Evolutionary conservation across 75 land plant genomes (phyloP), one percentile per base, ranked within the genome.

Genomic region (Pinus tabuliformis): DNA sequence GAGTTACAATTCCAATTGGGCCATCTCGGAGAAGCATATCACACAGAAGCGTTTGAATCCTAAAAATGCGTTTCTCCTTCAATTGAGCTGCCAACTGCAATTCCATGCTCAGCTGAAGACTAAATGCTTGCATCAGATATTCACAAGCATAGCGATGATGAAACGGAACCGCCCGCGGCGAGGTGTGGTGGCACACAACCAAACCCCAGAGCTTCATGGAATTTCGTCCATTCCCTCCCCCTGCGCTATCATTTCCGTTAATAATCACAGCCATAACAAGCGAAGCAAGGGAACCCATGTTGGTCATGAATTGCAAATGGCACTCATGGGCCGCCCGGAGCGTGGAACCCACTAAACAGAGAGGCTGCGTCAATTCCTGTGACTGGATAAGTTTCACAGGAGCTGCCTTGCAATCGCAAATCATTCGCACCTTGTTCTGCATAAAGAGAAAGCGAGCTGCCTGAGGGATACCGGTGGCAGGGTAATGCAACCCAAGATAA

Each of bases 301-400:
- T 97, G 28, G 89, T 94, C 98, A 97, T 97, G 88, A 95, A 97
- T 83, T 95, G 98, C 5, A 95, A 83, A 72, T 97, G 99, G 81
- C 99, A 97, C 6, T 90, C 99, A 76, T 97, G 99, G 14, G 99
- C 95, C 2, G 99, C 95, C 26, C 99, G 79, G 45, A 95, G 86
- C 0, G 99, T 97, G 30, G 99, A 97, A 36, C 99, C 99, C 24
- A 94, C 99, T 49, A 97, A 83, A 75, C 96, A 92, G 30, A 97
- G 76, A 52, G 95, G 95, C 74, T 94, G 99, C 62, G 74, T 73
- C 39, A 96, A 76, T 30, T 70, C 83, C 59, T 85, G 92, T 73
- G 92, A 90, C 79, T 95, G 98, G 66, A 89, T 79, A 3, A 94
- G 87, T 56, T 66, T 61, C 59, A 97, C 93, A 6, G 98, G 98